Evolutionary conservation across 2,329 filamentous ascomycete species (phyloP).

Genomic region (Penicillium hordei): DNA sequence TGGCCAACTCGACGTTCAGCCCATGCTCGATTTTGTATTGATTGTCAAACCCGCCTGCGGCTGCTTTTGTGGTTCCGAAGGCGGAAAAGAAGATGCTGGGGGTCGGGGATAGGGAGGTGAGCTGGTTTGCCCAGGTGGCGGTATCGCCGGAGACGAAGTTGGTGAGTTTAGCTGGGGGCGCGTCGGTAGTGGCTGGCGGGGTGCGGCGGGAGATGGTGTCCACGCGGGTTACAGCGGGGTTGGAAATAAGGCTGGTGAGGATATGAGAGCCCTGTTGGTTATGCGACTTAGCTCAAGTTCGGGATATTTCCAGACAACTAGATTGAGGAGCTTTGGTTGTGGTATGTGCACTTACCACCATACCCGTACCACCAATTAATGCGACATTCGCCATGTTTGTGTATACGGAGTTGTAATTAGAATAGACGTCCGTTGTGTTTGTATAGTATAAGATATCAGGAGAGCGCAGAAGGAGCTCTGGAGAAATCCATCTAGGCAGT

Average conservation of each 20-base stretch:
- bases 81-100: constrained; percentile 71
- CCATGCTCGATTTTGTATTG: constrained; percentile 90
- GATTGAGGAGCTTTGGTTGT: neutral
- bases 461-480: neutral
- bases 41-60: constrained; percentile 71
- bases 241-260: constrained; percentile 54
- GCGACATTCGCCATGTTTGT: constrained; percentile 46
- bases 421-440: neutral
- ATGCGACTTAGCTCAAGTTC: constrained; percentile 7
- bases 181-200: constrained; percentile 44
- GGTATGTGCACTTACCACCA: constrained; percentile 46
- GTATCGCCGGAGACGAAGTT: constrained; percentile 68
- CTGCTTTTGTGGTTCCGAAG: constrained; percentile 74
- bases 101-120: constrained; percentile 56
- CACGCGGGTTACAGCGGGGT: constrained; percentile 41
- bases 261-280: constrained; percentile 69
- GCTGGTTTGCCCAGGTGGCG: constrained; percentile 63
- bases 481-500: neutral
- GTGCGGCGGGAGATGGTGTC: constrained; percentile 49
- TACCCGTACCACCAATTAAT: constrained; percentile 49
- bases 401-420: neutral
- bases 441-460: neutral
- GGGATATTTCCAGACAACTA: neutral
- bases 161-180: constrained; percentile 60
- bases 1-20: constrained; percentile 75